Conservation (phyloP, 2,329 filamentous ascomycete species). For the Malbranchea cinnamomea region DNA sequence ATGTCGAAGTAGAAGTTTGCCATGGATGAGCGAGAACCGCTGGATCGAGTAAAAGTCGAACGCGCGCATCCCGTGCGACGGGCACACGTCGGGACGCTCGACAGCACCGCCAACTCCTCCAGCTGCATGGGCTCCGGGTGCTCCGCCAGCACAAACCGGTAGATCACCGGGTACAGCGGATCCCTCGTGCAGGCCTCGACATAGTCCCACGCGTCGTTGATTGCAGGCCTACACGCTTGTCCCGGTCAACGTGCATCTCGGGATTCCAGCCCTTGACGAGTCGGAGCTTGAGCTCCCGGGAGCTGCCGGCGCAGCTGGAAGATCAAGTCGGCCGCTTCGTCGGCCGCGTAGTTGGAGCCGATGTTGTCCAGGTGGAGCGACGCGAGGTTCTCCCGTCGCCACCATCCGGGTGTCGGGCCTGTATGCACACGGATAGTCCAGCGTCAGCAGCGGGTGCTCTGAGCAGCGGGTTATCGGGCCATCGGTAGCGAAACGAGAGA, state of each 20-base stretch:
- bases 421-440: background rate
- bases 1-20: background rate
- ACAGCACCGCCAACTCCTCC: background rate
- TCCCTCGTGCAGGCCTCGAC: background rate
- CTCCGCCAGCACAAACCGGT: background rate
- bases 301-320: conserved; percentile 1
- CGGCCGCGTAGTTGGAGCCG: background rate
- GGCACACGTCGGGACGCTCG: background rate
- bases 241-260: background rate
- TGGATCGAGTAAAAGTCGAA: conserved; percentile 1
- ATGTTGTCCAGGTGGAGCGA: conserved; percentile 1
- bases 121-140: background rate
- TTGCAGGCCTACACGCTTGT: background rate
- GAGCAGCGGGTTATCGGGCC: background rate
- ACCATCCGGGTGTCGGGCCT: background rate
- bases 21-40: conserved; percentile 2
- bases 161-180: background rate
- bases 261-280: background rate
- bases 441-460: background rate
- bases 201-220: background rate
- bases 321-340: conserved; percentile 1
- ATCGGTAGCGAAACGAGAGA: background rate
- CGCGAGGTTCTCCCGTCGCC: background rate
- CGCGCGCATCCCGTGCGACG: background rate
- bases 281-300: background rate